Percentiles rank a stretch among this genome's conserved stretches.
Evolutionary conservation across 2,329 filamentous ascomycete genomes (phyloP).

Genomic region (Helicocarpus griseus): DNA sequence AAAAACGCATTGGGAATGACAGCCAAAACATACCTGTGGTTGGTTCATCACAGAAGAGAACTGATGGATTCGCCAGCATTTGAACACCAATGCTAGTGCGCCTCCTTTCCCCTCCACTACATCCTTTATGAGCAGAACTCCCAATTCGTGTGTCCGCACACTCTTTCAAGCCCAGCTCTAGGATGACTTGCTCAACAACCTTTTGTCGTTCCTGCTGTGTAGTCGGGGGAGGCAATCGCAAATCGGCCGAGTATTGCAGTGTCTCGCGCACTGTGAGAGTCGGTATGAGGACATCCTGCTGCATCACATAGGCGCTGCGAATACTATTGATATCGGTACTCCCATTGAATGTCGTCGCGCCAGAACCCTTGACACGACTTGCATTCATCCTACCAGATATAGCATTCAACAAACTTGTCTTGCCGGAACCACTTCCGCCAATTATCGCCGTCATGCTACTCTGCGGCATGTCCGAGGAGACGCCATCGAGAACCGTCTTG

Average conservation of each 20-base stretch:
- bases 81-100: slow-evolving; percentile 69
- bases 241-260: slow-evolving; percentile 59
- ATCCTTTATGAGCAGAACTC: slow-evolving; percentile 60
- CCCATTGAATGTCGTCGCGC: slow-evolving; percentile 54
- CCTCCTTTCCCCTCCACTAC: slow-evolving; percentile 70
- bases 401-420: slow-evolving; percentile 62
- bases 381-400: slow-evolving; percentile 57
- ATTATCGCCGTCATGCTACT: slow-evolving; percentile 67
- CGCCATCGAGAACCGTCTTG: slow-evolving; percentile 50
- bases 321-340: slow-evolving; percentile 38
- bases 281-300: slow-evolving; percentile 64
- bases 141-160: slow-evolving; percentile 68
- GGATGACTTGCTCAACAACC: slow-evolving; percentile 66
- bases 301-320: slow-evolving; percentile 51
- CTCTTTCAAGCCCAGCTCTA: slow-evolving; percentile 66
- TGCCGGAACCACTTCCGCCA: slow-evolving; percentile 63
- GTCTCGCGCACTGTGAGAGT: slow-evolving; percentile 69
- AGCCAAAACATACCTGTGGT: slow-evolving; percentile 49
- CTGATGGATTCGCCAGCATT: slow-evolving; percentile 66
- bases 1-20: background rate
- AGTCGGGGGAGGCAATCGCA: slow-evolving; percentile 57
- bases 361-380: slow-evolving; percentile 44
- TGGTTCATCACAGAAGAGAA: slow-evolving; percentile 69
- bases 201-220: slow-evolving; percentile 48
- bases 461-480: slow-evolving; percentile 54